Conservation (phyloP, 1,139 yeast species). For the Yamadazyma spencermartinsiae region DNA sequence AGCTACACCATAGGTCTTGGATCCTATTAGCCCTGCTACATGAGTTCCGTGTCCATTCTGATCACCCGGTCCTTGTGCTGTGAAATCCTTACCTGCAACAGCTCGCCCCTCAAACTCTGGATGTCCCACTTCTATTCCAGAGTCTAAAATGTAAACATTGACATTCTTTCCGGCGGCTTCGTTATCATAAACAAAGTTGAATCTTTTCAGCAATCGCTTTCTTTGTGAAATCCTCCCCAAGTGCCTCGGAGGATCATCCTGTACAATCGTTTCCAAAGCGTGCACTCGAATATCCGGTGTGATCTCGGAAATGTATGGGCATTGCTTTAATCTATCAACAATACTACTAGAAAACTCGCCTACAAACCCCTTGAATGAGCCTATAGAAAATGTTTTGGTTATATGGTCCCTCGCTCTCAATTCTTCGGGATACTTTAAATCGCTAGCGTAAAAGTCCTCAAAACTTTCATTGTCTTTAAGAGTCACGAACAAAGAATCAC, state of each 20-base stretch:
- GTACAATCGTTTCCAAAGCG: conserved; percentile 39
- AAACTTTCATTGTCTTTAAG: conserved; percentile 30
- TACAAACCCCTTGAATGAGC: conserved; percentile 62
- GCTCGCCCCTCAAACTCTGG: conserved; percentile 71
- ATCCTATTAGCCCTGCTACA: conserved; percentile 88
- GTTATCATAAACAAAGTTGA: conserved; percentile 28
- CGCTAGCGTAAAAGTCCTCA: conserved; percentile 41
- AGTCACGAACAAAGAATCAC: conserved; percentile 25
- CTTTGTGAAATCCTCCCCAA: conserved; percentile 63
- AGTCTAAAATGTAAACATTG: conserved; percentile 77
- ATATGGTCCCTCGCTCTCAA: conserved; percentile 45
- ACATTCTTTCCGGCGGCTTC: conserved; percentile 42
- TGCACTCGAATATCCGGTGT: conserved; percentile 57
- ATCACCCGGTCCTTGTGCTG: conserved; percentile 64
- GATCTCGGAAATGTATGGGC: conserved; percentile 55
- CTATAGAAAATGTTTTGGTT: conserved; percentile 52
- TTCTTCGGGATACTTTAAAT: conserved; percentile 30
- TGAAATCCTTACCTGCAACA: conserved; percentile 55
- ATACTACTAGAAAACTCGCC: conserved; percentile 56
- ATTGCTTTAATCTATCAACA: conserved; percentile 45
- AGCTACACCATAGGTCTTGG: conserved; percentile 76
- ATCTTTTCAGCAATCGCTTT: conserved; percentile 26
- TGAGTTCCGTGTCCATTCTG: conserved; percentile 81
- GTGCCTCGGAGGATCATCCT: conserved; percentile 63
- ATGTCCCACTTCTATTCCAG: conserved; percentile 62